A percentile compares a stretch with the other conserved stretches of the same genome.
These are phyloP conservation scores for Candida broadrunensis DNA, from an alignment of 805 yeast species.

Conservation along the genomic window DNA sequence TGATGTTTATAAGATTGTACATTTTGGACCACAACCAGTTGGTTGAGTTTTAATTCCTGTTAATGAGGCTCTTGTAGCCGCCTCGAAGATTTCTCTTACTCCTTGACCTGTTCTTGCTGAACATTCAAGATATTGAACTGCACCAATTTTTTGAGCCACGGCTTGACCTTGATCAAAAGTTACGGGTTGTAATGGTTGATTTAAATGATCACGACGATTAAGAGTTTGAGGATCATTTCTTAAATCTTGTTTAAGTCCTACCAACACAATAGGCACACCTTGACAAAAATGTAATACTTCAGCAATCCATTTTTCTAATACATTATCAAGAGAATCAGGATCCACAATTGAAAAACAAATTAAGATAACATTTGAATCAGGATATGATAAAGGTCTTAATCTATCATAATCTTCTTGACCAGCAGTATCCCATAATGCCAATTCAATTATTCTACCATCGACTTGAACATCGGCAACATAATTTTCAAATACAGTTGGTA, in stretches of 20 bases:
- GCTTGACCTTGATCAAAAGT: constrained; percentile 78
- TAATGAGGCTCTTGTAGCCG: constrained; percentile 88
- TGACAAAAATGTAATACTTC: constrained; percentile 93
- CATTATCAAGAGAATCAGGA: constrained; percentile 90
- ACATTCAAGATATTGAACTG: constrained; percentile 83
- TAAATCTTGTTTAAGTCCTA: constrained; percentile 88
- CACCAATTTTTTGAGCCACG: constrained; percentile 88
- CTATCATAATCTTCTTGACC: constrained; percentile 46
- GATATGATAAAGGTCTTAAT: constrained; percentile 41
- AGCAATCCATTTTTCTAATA: constrained; percentile 93
- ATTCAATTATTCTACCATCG: constrained; percentile 64
- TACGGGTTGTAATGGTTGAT: constrained; percentile 66
- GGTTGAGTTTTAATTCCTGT: constrained; percentile 25
- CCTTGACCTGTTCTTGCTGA: constrained; percentile 90
- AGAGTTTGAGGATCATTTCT: constrained; percentile 78
- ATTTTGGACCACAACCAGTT: too few species aligned
- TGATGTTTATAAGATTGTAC: too few species aligned
- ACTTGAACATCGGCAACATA: constrained; percentile 92
- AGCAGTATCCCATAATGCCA: constrained; percentile 97
- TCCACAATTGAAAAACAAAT: constrained; percentile 89
- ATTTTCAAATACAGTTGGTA: constrained; percentile 95
- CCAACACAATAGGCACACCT: constrained; percentile 88
- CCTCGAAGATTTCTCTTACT: constrained; percentile 89
- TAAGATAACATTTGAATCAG: constrained; percentile 87
- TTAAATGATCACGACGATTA: constrained; percentile 69